Evolutionary conservation across 768 basidiomycete species (phyloP).

Genomic region (Hemileccinum impolitum): DNA sequence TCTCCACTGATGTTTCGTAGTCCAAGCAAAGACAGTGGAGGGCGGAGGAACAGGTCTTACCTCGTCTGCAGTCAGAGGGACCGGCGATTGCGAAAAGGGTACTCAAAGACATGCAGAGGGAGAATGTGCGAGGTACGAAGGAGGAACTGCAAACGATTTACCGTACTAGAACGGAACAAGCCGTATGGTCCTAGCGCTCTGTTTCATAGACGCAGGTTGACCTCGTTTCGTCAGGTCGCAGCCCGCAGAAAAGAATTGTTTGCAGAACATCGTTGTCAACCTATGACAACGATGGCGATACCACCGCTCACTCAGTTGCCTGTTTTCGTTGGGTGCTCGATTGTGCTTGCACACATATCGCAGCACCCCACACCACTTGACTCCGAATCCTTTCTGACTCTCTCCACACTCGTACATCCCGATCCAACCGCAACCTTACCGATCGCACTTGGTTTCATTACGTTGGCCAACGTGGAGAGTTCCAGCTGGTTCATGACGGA

Average conservation of each 20-base stretch:
- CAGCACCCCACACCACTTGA: constrained; percentile 63
- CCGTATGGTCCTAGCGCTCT: constrained; percentile 35
- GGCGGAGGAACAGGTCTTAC: constrained; percentile 58
- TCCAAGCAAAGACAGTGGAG: constrained; percentile 57
- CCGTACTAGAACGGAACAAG: constrained; percentile 42
- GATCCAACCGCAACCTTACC: constrained; percentile 72
- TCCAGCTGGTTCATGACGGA: constrained; percentile 69
- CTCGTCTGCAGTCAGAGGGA: constrained; percentile 50
- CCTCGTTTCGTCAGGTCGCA: constrained; percentile 40
- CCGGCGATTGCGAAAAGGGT: constrained; percentile 35
- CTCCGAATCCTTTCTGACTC: constrained; percentile 72
- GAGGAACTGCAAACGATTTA: constrained; percentile 48
- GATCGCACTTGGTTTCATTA: constrained; percentile 66
- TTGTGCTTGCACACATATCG: constrained; percentile 54
- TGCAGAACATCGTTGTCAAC: constrained; percentile 53
- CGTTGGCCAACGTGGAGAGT: constrained; percentile 78
- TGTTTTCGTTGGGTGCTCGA: constrained; percentile 64
- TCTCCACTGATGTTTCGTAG: constrained; percentile 35
- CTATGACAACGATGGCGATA: constrained; percentile 52
- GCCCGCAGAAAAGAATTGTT: constrained; percentile 58
- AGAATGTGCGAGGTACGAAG: constrained; percentile 54
- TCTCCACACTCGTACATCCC: constrained; percentile 65
- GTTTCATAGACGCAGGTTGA: constrained; percentile 1
- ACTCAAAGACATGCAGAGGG: constrained; percentile 49
- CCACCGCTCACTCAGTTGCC: constrained; percentile 70